phyloP scores from a whole-genome alignment of 768 basidiomycete species.

The Solioccasus polychromus region DNA sequence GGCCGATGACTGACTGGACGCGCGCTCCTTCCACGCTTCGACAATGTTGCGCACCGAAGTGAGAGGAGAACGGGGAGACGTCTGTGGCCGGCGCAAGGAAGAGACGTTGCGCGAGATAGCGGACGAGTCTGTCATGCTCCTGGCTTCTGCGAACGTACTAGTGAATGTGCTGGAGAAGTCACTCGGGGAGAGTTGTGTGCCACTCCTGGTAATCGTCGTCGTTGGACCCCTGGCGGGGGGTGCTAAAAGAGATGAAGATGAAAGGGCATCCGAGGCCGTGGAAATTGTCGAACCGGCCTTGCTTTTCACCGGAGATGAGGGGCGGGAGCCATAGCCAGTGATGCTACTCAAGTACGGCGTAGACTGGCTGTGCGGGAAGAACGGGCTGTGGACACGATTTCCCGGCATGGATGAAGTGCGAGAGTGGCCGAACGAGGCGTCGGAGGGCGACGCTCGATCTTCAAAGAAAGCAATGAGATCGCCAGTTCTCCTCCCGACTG shows the following conservation, averaged over 20 bases:
- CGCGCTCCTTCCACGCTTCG: conserved; percentile 76
- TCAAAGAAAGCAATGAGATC: conserved; percentile 78
- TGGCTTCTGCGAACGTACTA: conserved; percentile 39
- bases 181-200: conserved; percentile 35
- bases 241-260: conserved; percentile 46
- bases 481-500: conserved; percentile 52
- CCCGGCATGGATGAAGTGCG: conserved; percentile 54
- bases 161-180: conserved; percentile 38
- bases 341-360: conserved; percentile 39
- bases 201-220: conserved; percentile 19
- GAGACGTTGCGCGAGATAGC: conserved; percentile 43
- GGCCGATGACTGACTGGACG: conserved; percentile 40
- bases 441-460: conserved; percentile 42
- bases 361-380: conserved; percentile 34
- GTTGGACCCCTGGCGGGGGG: conserved; percentile 40
- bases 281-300: conserved; percentile 33
- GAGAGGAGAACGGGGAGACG: conserved; percentile 67
- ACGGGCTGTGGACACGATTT: conserved; percentile 28
- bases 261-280: conserved; percentile 24
- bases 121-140: conserved; percentile 20
- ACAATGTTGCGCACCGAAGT: conserved; percentile 77
- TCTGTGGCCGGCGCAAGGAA: conserved; percentile 59
- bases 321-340: conserved; percentile 41
- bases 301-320: conserved; percentile 49
- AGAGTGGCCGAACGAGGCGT: conserved; percentile 41